Percentiles rank a stretch among this genome's conserved stretches.
Conservation (phyloP, 371 early-diverging fungal genomes). For the Dentiscutata heterogama region DNA sequence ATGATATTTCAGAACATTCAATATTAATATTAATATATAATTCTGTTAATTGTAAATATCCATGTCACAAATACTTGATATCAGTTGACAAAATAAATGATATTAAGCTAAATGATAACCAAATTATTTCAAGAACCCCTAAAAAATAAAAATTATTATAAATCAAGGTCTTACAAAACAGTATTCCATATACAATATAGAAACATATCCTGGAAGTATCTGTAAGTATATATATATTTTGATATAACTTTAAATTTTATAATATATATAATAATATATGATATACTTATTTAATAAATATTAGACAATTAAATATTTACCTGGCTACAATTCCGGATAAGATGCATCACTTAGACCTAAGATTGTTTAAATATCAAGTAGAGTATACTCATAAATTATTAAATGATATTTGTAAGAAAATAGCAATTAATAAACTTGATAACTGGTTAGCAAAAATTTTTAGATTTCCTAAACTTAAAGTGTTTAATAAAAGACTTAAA, state of each 20-base stretch:
- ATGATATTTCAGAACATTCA: not conserved
- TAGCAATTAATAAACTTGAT: constrained; percentile 9
- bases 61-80: not conserved
- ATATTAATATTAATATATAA: not conserved
- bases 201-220: not conserved
- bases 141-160: not conserved
- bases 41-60: not conserved
- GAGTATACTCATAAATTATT: not conserved
- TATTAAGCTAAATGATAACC: not conserved
- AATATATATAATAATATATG: too few relatives aligned
- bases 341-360: not conserved
- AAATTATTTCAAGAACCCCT: not conserved
- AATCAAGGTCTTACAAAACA: not conserved
- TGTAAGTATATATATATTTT: not conserved
- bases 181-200: not conserved
- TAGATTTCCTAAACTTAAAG: not conserved
- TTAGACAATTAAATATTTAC: not conserved
- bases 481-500: not conserved
- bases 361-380: constrained; percentile 16
- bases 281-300: too few relatives aligned
- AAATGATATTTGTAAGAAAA: not conserved
- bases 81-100: not conserved
- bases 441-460: not conserved
- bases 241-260: too few relatives aligned
- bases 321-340: not conserved